Evolutionary conservation across 352 stramenopile genomes (phyloP).

Genomic region (Pythium aquatile): DNA sequence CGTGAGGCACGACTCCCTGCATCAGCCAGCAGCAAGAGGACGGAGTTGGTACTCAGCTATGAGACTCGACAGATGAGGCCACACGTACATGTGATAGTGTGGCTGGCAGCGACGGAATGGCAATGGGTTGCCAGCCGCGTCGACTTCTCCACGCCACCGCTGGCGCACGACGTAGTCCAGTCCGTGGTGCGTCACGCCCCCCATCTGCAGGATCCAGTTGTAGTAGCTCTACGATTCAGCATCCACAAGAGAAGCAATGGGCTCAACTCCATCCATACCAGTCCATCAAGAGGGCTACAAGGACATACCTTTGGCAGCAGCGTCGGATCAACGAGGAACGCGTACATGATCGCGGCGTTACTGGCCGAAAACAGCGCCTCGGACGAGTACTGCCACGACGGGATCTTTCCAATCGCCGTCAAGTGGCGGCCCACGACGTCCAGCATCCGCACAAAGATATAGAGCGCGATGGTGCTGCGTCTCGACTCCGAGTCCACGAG

Average conservation of each 20-base stretch:
- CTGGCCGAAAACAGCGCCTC: constrained; percentile 72
- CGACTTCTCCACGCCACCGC: constrained; percentile 47
- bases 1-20: constrained; percentile 78
- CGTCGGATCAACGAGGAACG: constrained; percentile 61
- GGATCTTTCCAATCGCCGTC: constrained; percentile 46
- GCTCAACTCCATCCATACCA: background rate
- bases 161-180: constrained; percentile 70
- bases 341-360: constrained; percentile 84
- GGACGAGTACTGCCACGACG: constrained; percentile 61
- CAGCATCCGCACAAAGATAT: constrained; percentile 86
- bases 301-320: constrained; percentile 62
- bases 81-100: constrained; percentile 79
- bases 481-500: constrained; percentile 66
- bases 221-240: constrained; percentile 62
- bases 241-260: background rate
- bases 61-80: background rate
- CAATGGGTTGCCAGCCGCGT: constrained; percentile 35
- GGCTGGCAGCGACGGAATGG: constrained; percentile 77
- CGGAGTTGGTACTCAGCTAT: background rate
- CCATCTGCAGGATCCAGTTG: constrained; percentile 79
- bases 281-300: too few species aligned
- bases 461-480: constrained; percentile 73
- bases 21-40: background rate
- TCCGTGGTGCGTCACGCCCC: constrained; percentile 67
- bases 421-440: constrained; percentile 78